Evolutionary conservation across 768 basidiomycete species (phyloP).

Genomic region (Hemileccinum impolitum): DNA sequence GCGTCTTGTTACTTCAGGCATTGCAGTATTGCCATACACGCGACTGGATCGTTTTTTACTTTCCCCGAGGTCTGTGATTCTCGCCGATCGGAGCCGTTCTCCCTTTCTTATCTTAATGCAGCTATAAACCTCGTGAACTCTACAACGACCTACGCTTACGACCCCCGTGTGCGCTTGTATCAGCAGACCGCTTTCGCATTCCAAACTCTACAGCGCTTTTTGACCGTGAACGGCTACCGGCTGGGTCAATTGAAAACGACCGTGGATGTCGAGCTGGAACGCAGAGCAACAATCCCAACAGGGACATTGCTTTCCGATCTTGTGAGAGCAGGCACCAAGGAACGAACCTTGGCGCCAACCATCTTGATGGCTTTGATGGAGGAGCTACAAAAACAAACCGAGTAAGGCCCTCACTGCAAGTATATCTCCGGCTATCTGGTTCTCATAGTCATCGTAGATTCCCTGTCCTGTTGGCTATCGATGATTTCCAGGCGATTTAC

Average conservation of each 20-base stretch:
- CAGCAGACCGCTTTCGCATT: conserved; percentile 64
- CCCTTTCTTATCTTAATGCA: conserved; percentile 18
- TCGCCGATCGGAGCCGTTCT: not conserved
- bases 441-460: conserved; percentile 38
- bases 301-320: conserved; percentile 55
- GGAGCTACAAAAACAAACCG: conserved; percentile 59
- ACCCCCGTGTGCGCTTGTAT: conserved; percentile 74
- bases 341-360: conserved; percentile 48
- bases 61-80: conserved; percentile 62
- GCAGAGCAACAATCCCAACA: conserved; percentile 39
- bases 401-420: conserved; percentile 40
- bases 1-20: conserved; percentile 71
- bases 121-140: conserved; percentile 68
- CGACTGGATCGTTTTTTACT: conserved; percentile 81
- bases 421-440: not conserved
- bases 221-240: conserved; percentile 51
- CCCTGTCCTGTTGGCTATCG: conserved; percentile 81
- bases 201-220: conserved; percentile 60
- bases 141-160: conserved; percentile 68
- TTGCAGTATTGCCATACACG: conserved; percentile 61
- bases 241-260: conserved; percentile 42
- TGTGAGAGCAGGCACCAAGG: conserved; percentile 54
- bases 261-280: conserved; percentile 45
- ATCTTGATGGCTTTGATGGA: conserved; percentile 57
- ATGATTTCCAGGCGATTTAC: conserved; percentile 85